phyloP scores from a whole-genome alignment of 2,329 filamentous ascomycete genomes.

The Incumbomyces lentus region DNA sequence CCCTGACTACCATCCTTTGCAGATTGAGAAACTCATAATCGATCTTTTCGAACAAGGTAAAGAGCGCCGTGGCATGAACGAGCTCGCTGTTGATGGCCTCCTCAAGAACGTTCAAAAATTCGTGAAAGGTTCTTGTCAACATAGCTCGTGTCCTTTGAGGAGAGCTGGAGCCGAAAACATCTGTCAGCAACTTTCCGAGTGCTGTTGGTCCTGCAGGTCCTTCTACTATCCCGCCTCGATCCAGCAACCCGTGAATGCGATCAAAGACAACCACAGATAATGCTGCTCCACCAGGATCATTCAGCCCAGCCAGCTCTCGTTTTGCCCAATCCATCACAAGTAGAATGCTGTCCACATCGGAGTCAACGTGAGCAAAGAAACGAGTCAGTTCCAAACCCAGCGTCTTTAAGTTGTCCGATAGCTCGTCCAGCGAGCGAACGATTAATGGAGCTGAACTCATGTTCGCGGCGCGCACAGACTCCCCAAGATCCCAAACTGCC shows the following conservation, averaged over 20 bases:
- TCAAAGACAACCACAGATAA: constrained; percentile 50
- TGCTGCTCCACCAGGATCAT: constrained; percentile 38
- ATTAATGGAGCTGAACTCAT: constrained; percentile 85
- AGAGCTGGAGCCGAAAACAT: constrained; percentile 67
- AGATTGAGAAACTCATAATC: constrained; percentile 85
- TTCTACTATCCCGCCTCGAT: constrained; percentile 38
- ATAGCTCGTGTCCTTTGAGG: constrained; percentile 71
- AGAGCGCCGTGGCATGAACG: constrained; percentile 66
- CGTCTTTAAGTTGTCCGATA: constrained; percentile 76
- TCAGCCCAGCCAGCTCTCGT: constrained; percentile 65
- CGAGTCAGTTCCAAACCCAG: constrained; percentile 76
- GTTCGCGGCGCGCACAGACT: constrained; percentile 78
- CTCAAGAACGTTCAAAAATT: constrained; percentile 78
- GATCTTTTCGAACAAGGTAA: constrained; percentile 82
- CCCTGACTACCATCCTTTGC: constrained; percentile 72
- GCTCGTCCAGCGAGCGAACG: constrained; percentile 70
- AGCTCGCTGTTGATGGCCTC: constrained; percentile 80
- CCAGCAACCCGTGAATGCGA: constrained; percentile 71
- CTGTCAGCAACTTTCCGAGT: constrained; percentile 58
- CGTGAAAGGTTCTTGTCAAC: constrained; percentile 75
- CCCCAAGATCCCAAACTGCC: constrained; percentile 87
- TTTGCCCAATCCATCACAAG: constrained; percentile 95
- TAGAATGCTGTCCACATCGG: constrained; percentile 84
- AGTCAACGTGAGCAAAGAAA: constrained; percentile 89
- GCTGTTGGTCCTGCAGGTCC: constrained; percentile 47